These are phyloP conservation scores for Starmerella vaccinii DNA, from an alignment of 805 yeast species.

Conservation along the genomic window DNA sequence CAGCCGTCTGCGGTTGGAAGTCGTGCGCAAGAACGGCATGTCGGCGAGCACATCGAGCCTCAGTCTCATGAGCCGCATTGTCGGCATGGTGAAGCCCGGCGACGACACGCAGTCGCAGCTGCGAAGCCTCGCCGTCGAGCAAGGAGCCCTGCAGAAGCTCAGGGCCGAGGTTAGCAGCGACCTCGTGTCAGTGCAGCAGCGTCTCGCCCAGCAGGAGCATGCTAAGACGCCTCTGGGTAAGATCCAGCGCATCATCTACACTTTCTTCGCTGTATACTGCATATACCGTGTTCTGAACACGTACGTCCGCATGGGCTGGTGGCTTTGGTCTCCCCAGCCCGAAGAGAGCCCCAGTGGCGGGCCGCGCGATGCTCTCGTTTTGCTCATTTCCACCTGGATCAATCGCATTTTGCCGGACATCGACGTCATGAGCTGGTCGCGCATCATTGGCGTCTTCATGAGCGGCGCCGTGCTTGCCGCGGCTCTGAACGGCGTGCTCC, in stretches of 20 bases:
- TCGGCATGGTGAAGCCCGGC: conserved; percentile 8
- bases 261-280: conserved; percentile 34
- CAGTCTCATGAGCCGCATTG: conserved; percentile 19
- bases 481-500: conserved; percentile 32
- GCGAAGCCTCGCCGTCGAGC: conserved; percentile 24
- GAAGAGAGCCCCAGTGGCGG: conserved; percentile 15
- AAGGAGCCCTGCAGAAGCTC: conserved; percentile 31
- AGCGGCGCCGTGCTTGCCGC: conserved; percentile 33
- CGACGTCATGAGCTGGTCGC: conserved; percentile 31
- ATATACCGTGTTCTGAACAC: conserved; percentile 34
- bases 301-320: conserved; percentile 25
- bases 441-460: conserved; percentile 34
- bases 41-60: not conserved
- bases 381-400: conserved; percentile 19
- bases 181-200: conserved; percentile 22
- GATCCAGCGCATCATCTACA: conserved; percentile 25
- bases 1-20: conserved; percentile 25
- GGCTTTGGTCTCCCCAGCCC: conserved; percentile 14
- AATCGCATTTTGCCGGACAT: conserved; percentile 16
- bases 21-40: conserved; percentile 5
- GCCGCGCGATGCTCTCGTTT: conserved; percentile 25
- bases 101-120: conserved; percentile 16
- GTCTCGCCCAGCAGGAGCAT: conserved; percentile 25
- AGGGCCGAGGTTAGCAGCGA: conserved; percentile 30
- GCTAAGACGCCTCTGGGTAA: conserved; percentile 30